Base-by-base conservation (phyloP, 192 early-diverging fungal genomes). In the Entomortierella chlamydospora region DNA sequence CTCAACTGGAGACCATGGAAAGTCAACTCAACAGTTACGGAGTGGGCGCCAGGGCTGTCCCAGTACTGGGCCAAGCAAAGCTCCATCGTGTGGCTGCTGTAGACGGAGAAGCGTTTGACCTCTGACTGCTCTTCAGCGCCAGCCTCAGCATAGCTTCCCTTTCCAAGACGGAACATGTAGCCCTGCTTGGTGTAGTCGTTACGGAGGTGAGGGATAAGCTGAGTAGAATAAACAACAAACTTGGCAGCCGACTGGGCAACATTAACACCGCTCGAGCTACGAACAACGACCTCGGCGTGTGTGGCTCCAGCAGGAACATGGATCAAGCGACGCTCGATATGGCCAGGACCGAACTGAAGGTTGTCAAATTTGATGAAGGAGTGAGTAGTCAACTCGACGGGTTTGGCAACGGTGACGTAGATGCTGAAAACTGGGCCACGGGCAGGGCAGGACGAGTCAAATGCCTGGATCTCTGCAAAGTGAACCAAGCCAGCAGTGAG, bases 331-430 rank as follows among this genome's bases (percentile, higher is more conserved):
- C 98, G 90, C 63, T 90, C 83, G 58, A 98, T 90, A 28, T 89
- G 85, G 15, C 95, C 95, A 23, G 95, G 92, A 12, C 81, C 81
- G 58, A 95, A 96, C 23, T 83, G 78, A 39, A 95, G 62, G 12
- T 82, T 72, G 22, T 85, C 65, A 66, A 90, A 94, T 25, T 73
- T 68, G 41, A 89, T 62, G 43, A 73, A 83, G 15, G 86, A 84
- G 1, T 85, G 85, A 15, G 71, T 72, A 31, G 76, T 81, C 30
- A 89, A 81, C 17, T 59, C 70, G 11, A 80, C 49, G 25, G 96
- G 95, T 83, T 97, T 98, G 66, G 91, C 90, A 22, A 98, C 92
- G 11, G 94, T 95, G 20, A 99, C 85, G 17, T 97, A 97, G 45
- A 99, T 81, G 55, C 83, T 83, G 85, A 97, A 97, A 5, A 98